A percentile compares a stretch with the other conserved stretches of the same genome.
Evolutionary conservation across 2,329 filamentous ascomycete genomes (phyloP).

Genomic region (Penicillium brevicompactum): DNA sequence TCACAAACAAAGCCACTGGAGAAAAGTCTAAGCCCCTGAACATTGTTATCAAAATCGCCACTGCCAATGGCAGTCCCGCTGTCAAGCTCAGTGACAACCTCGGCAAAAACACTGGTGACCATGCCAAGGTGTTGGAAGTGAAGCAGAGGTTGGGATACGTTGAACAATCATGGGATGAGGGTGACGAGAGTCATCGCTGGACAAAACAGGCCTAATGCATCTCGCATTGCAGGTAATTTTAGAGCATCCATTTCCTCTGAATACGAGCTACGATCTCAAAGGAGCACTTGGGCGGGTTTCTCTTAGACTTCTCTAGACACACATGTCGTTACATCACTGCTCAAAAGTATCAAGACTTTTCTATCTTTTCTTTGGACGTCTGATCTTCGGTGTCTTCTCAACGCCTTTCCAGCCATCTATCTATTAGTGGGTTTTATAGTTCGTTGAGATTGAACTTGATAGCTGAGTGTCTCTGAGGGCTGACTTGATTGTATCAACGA

Average conservation of each 20-base stretch:
- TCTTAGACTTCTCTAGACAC: neutral
- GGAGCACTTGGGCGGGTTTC: neutral
- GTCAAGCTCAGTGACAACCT: slow-evolving; percentile 93
- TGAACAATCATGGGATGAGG: slow-evolving; percentile 79
- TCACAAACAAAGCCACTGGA: slow-evolving; percentile 68
- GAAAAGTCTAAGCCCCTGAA: slow-evolving; percentile 90
- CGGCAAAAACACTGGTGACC: slow-evolving; percentile 92
- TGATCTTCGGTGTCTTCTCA: too few relatives aligned
- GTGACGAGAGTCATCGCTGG: slow-evolving; percentile 84
- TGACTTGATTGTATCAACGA: too few relatives aligned
- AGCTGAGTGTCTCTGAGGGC: too few relatives aligned
- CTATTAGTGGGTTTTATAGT: too few relatives aligned
- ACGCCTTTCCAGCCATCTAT: too few relatives aligned
- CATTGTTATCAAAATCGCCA: slow-evolving; percentile 96
- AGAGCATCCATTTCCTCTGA: neutral
- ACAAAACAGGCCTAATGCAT: slow-evolving; percentile 43
- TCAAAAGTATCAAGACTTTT: neutral
- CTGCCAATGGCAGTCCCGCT: slow-evolving; percentile 75
- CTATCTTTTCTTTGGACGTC: too few relatives aligned
- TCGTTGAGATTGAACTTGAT: too few relatives aligned
- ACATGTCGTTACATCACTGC: neutral
- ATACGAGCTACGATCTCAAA: slow-evolving; percentile 1
- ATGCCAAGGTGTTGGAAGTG: slow-evolving; percentile 74
- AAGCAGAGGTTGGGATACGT: slow-evolving; percentile 85
- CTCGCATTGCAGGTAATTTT: neutral